phyloP scores from a whole-genome alignment of 2,329 filamentous ascomycete genomes.

The Rhexocercosporidium sp. region DNA sequence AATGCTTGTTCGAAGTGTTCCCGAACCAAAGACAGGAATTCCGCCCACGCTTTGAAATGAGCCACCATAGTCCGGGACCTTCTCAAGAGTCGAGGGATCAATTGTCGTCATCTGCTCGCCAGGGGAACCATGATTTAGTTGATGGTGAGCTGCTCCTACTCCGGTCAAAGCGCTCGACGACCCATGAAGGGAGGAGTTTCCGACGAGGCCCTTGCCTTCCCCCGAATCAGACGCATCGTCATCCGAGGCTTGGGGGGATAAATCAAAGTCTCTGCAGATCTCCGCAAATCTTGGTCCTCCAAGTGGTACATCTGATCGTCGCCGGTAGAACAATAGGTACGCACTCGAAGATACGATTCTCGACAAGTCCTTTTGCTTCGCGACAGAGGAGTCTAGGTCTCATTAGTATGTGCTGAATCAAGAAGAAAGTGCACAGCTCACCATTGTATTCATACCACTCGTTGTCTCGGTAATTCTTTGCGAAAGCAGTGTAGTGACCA shows the following conservation, averaged over 20 bases:
- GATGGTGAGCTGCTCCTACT: conserved; percentile 77
- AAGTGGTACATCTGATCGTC: conserved; percentile 76
- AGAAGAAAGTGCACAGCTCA: conserved; percentile 51
- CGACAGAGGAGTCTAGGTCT: conserved; percentile 73
- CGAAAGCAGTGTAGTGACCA: conserved; percentile 94
- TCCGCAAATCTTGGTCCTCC: conserved; percentile 78
- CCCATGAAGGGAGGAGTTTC: conserved; percentile 82
- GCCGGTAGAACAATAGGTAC: conserved; percentile 95
- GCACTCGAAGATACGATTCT: conserved; percentile 76
- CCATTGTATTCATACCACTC: conserved; percentile 98
- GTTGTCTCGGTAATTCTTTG: conserved; percentile 87
- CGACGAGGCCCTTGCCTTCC: conserved; percentile 88
- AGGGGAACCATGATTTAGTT: conserved; percentile 62
- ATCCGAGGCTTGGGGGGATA: conserved; percentile 48
- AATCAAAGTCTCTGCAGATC: conserved; percentile 67
- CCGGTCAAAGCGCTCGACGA: conserved; percentile 85
- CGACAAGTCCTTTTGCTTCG: conserved; percentile 61
- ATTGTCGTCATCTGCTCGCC: conserved; percentile 38
- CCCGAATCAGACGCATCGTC: conserved; percentile 62
- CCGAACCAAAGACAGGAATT: conserved; percentile 13
- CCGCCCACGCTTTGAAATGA: not conserved
- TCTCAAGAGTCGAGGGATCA: conserved; percentile 36
- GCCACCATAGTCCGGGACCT: conserved; percentile 33
- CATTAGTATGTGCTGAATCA: conserved; percentile 46
- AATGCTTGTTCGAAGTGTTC: conserved; percentile 35